A percentile compares a stretch with the other conserved stretches of the same genome.
Evolutionary conservation across 2,329 filamentous ascomycete genomes (phyloP).

Genomic region (Claviceps sp.): DNA sequence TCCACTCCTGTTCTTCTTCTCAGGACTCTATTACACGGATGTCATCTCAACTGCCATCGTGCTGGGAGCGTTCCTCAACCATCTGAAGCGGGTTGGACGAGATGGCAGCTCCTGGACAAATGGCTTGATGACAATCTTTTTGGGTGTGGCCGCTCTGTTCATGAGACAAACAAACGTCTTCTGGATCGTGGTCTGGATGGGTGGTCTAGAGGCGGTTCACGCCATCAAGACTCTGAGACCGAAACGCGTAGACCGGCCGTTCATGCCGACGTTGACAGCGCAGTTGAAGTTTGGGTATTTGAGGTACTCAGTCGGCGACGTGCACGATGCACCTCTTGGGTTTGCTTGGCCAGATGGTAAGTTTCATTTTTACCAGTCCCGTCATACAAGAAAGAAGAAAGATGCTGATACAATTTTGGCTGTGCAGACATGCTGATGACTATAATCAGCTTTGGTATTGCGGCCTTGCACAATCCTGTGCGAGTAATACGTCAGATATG

Average conservation of each 20-base stretch:
- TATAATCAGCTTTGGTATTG: slow-evolving; percentile 50
- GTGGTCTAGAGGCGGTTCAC: slow-evolving; percentile 43
- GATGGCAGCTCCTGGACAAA: slow-evolving; percentile 20
- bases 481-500: slow-evolving; percentile 35
- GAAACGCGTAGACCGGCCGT: slow-evolving; percentile 16
- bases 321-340: slow-evolving; percentile 41
- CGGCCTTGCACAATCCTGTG: slow-evolving; percentile 35
- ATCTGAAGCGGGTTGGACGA: slow-evolving; percentile 30
- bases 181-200: slow-evolving; percentile 74
- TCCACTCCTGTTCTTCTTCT: slow-evolving; percentile 91
- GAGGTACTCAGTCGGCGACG: slow-evolving; percentile 34
- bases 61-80: slow-evolving; percentile 51
- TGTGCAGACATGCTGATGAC: slow-evolving; percentile 39
- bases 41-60: slow-evolving; percentile 68
- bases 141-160: slow-evolving; percentile 53
- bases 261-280: slow-evolving; percentile 18
- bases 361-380: background rate
- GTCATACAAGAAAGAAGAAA: background rate
- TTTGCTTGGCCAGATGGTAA: slow-evolving; percentile 37
- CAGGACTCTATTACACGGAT: slow-evolving; percentile 89
- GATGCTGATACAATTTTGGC: background rate
- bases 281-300: slow-evolving; percentile 25
- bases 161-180: slow-evolving; percentile 96
- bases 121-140: slow-evolving; percentile 31
- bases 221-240: slow-evolving; percentile 32